These are phyloP conservation scores for Allium cepa DNA, from an alignment of 106 monocot species.

Conservation along the genomic window DNA sequence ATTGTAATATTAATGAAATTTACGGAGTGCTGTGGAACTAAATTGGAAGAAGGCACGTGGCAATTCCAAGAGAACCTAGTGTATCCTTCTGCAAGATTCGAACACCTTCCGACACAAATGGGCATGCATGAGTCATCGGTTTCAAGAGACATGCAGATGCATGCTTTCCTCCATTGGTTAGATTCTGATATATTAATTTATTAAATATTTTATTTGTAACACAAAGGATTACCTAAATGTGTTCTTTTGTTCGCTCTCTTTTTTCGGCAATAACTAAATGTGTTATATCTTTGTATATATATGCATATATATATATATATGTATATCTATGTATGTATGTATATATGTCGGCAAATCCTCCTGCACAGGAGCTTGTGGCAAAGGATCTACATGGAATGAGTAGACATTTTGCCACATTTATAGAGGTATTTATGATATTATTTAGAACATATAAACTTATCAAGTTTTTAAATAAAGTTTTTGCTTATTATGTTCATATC, in stretches of 20 bases:
- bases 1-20: background rate
- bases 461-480: no score
- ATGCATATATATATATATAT: background rate
- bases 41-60: background rate
- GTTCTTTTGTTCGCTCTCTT: background rate
- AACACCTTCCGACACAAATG: conserved; percentile 19
- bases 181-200: background rate
- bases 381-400: conserved; percentile 22
- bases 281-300: no score
- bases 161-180: conserved; percentile 25
- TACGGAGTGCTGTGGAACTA: background rate
- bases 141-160: conserved; percentile 17
- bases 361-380: conserved; percentile 17
- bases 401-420: conserved; percentile 27
- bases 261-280: background rate
- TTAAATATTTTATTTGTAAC: no score
- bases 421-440: conserved; percentile 11
- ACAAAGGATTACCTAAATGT: background rate
- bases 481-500: no score
- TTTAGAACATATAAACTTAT: no score
- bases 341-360: conserved; percentile 18
- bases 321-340: conserved; percentile 4
- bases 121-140: conserved; percentile 17
- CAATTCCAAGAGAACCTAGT: background rate
- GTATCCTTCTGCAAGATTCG: conserved; percentile 19